Conservation (phyloP, 1,284 basidiomycete genomes). For the Cutaneotrichosporon cavernicola region DNA sequence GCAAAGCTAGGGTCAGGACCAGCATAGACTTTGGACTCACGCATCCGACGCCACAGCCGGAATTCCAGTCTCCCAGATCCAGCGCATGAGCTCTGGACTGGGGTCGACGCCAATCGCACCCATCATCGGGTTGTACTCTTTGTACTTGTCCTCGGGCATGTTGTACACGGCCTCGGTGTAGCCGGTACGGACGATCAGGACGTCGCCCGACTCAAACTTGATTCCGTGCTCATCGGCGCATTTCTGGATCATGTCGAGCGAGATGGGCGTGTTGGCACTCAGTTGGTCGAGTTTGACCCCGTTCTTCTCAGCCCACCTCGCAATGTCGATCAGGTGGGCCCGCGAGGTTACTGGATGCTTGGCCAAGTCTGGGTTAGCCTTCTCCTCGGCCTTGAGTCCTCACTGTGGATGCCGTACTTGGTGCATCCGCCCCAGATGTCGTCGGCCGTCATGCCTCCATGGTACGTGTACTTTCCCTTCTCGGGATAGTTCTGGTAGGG, state of each 20-base stretch:
- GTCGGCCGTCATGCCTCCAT: slow-evolving; percentile 20
- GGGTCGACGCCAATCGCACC: slow-evolving; percentile 36
- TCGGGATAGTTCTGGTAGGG: slow-evolving; percentile 31
- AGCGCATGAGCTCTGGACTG: slow-evolving; percentile 43
- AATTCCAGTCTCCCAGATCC: slow-evolving; percentile 55
- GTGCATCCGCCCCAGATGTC: slow-evolving; percentile 9
- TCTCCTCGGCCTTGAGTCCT: background rate
- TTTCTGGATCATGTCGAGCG: slow-evolving; percentile 32
- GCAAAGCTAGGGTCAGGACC: slow-evolving; percentile 29
- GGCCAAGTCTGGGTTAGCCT: slow-evolving; percentile 17
- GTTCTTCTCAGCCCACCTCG: slow-evolving; percentile 39
- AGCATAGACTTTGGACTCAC: background rate
- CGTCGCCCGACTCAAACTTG: slow-evolving; percentile 42
- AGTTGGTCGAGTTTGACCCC: slow-evolving; percentile 43
- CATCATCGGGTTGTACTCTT: slow-evolving; percentile 11
- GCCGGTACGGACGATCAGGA: slow-evolving; percentile 51
- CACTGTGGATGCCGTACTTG: slow-evolving; percentile 21
- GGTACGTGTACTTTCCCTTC: slow-evolving; percentile 20
- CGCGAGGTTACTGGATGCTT: slow-evolving; percentile 23
- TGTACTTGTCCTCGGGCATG: slow-evolving; percentile 2
- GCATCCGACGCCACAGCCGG: slow-evolving; percentile 54
- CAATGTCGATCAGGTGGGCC: slow-evolving; percentile 25
- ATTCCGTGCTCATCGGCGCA: slow-evolving; percentile 39
- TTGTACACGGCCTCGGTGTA: slow-evolving; percentile 46
- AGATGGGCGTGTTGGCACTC: slow-evolving; percentile 29